These are phyloP conservation scores for Oropetium thomaeum DNA, from an alignment of 176 grass and related monocot genomes.

Conservation along the genomic window DNA sequence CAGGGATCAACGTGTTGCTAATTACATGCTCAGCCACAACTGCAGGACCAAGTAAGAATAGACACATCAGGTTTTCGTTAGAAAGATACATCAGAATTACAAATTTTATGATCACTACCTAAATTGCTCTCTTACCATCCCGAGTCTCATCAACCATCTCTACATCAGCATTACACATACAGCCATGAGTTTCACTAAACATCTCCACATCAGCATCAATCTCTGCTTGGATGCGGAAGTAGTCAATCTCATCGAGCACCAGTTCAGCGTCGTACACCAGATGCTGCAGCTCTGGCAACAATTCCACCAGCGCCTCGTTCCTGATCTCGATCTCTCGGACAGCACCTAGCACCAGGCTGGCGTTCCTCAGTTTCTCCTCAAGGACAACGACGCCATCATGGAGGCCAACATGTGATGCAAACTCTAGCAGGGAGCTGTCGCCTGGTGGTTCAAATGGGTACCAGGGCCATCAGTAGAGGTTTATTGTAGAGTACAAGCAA, in stretches of 20 bases:
- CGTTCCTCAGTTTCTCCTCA: neutral
- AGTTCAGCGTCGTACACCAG: constrained; percentile 4
- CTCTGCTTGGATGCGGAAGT: constrained; percentile 10
- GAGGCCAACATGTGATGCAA: neutral
- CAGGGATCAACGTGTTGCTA: neutral
- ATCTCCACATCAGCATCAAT: neutral
- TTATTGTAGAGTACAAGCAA: neutral
- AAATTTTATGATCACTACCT: neutral
- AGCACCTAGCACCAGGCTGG: neutral
- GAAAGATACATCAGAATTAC: neutral
- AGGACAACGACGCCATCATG: neutral
- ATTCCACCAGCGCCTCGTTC: constrained; percentile 5
- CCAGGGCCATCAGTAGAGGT: neutral
- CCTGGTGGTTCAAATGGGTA: neutral
- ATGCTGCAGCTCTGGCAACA: neutral
- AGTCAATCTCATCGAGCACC: constrained; percentile 8
- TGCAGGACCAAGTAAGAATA: neutral
- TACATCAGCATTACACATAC: neutral
- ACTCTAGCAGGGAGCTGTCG: neutral
- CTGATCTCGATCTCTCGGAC: neutral
- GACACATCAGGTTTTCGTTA: neutral
- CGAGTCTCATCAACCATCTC: constrained; percentile 1
- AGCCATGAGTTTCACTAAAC: neutral
- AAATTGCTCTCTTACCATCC: neutral
- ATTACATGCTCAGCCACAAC: neutral